Conservation (phyloP, 164 flowering plant genomes). For the Annona cherimola region DNA sequence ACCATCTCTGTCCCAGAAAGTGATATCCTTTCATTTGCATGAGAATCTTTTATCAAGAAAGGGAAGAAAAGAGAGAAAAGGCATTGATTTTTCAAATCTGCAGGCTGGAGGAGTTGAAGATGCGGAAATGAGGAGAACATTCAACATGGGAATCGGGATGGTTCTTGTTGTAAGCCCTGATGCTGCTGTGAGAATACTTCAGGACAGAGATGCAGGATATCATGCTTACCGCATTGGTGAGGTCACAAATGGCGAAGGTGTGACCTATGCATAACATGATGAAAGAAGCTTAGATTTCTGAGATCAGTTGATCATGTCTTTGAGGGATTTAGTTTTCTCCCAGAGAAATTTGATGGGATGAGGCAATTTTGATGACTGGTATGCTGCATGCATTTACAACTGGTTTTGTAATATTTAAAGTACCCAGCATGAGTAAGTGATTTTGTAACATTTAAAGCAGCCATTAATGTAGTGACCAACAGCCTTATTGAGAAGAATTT, state of each 20-base stretch:
- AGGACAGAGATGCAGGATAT: conserved; percentile 19
- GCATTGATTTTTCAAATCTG: not conserved
- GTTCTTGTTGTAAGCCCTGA: conserved; percentile 65
- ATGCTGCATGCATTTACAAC: too few relatives aligned
- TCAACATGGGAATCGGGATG: conserved; percentile 94
- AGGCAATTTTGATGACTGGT: too few relatives aligned
- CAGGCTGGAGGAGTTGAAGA: conserved; percentile 80
- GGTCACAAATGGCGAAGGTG: conserved; percentile 52
- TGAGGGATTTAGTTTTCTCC: too few relatives aligned
- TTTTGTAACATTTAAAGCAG: too few relatives aligned
- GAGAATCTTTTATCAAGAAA: not conserved
- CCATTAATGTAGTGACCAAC: too few relatives aligned
- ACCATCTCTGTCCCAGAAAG: too few relatives aligned
- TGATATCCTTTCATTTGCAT: not conserved
- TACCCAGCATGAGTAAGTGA: too few relatives aligned
- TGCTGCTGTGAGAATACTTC: conserved; percentile 55
- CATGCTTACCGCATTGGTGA: conserved; percentile 50
- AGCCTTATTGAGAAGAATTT: too few relatives aligned
- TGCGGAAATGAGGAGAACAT: conserved; percentile 77
- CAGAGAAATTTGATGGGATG: too few relatives aligned
- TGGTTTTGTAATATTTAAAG: too few relatives aligned
- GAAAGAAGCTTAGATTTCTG: too few relatives aligned
- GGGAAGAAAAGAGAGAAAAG: not conserved
- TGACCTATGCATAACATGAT: conserved; percentile 17
- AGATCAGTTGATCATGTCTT: too few relatives aligned